Base-by-base conservation (phyloP, 2,329 filamentous ascomycete genomes). In the Colletotrichum navitas region DNA sequence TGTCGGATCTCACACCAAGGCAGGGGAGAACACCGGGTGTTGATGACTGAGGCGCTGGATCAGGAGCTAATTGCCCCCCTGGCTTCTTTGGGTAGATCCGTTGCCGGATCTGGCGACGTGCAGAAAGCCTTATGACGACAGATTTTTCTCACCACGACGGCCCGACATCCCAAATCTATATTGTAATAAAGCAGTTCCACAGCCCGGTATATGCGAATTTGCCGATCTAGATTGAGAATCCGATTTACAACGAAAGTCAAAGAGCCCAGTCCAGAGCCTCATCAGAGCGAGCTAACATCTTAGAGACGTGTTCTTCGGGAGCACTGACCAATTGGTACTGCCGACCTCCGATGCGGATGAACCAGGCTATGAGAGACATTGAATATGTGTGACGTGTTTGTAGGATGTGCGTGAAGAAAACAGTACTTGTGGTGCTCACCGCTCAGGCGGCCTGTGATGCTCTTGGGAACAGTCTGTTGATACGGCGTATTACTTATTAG, bases 41-140 rank as follows among this genome's bases (percentile, higher is more conserved):
- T 52, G 26, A 12, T n/a, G 45, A 32, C 47, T 45, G 61, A 54
- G 36, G 36, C 43, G 58, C 45, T 18, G 36, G 58, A 63, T 68
- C 63, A 47, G 51, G 68, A 68, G 68, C 64, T 63, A 59, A 34
- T 34, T 59, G 29, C 58, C 32, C 32, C 34, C 49, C 32, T 26
- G 58, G 36, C 45, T 16, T 16, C 43, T 21, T 39, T 29, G 39
- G n/a, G 68, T 26, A 6, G 41, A 63, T 68, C 64, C 32, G 6
- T 63, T 71, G 26, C 64, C 64, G 24, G 16, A 63, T 68, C 16
- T n/a, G 65, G 52, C n/a, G 47, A 55, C 14, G 24, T 47, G 49
- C 68, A 11, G 41, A 32, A 58, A 63, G 58, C 45, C 59, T 63
- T 59, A 71, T 71, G 68, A 71, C 68, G 68, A 26, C 36, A 68